Evolutionary conservation across 306 rosid genomes (phyloP).

Genomic region (Canavalia gladiata): DNA sequence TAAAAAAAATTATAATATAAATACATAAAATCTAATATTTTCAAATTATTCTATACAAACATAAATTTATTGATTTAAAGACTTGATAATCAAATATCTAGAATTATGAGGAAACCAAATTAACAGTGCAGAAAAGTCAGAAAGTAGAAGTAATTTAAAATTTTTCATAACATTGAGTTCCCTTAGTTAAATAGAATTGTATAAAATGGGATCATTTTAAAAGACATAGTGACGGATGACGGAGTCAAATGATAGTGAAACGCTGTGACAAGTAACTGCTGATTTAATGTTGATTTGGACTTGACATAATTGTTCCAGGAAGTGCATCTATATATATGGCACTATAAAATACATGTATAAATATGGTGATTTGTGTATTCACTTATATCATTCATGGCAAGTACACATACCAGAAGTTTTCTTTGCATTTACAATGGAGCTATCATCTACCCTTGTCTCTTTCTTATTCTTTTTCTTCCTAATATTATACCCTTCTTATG

Average conservation of each 20-base stretch:
- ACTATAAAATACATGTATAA: background rate
- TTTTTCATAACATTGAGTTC: too few relatives aligned
- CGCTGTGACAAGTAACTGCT: background rate
- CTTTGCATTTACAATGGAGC: background rate
- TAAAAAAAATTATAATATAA: too few relatives aligned
- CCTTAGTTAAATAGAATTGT: too few relatives aligned
- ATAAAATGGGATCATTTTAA: background rate
- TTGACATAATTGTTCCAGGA: background rate
- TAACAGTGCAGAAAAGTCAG: too few relatives aligned
- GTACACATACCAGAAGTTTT: background rate
- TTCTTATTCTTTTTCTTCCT: background rate
- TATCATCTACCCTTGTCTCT: background rate
- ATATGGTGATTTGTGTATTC: background rate
- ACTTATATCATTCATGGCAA: background rate
- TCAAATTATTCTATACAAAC: too few relatives aligned
- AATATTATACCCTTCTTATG: background rate
- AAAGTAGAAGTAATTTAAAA: too few relatives aligned
- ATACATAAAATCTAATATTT: too few relatives aligned
- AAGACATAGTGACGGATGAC: background rate
- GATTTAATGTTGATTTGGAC: conserved; percentile 6
- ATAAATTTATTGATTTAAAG: too few relatives aligned
- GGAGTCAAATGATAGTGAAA: background rate
- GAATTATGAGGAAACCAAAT: too few relatives aligned
- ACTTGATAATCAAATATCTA: too few relatives aligned
- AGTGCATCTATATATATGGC: background rate